Percentiles rank a stretch among this genome's conserved stretches.
Evolutionary conservation across 2,329 filamentous ascomycete species (phyloP).

Genomic region (Fusarium citri): DNA sequence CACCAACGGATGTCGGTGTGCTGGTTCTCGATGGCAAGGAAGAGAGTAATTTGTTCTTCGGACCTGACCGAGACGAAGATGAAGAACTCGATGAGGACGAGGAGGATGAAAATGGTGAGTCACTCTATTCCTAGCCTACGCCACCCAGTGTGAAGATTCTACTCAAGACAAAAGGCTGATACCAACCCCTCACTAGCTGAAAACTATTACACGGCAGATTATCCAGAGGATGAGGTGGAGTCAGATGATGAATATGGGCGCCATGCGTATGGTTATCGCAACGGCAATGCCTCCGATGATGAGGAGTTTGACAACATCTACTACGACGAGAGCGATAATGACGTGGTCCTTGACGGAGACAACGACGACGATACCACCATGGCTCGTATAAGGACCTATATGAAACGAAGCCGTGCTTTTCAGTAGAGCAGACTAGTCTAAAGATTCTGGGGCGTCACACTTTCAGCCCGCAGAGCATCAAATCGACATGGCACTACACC

Average conservation of each 20-base stretch:
- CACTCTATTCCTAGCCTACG: not conserved
- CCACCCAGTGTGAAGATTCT: slow-evolving; percentile 7
- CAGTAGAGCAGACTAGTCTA: slow-evolving; percentile 30
- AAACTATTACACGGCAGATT: slow-evolving; percentile 82
- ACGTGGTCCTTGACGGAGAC: slow-evolving; percentile 53
- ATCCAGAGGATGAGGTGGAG: slow-evolving; percentile 82
- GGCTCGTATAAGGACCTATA: slow-evolving; percentile 54
- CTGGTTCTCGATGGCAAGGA: slow-evolving; percentile 68
- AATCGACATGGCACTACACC: slow-evolving; percentile 9
- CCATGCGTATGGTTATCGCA: slow-evolving; percentile 67
- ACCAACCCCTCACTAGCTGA: slow-evolving; percentile 64
- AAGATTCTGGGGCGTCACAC: slow-evolving; percentile 32
- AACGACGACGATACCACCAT: slow-evolving; percentile 53
- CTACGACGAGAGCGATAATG: slow-evolving; percentile 53
- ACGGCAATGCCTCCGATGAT: slow-evolving; percentile 64
- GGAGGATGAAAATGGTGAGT: slow-evolving; percentile 73
- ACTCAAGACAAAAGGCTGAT: slow-evolving; percentile 25
- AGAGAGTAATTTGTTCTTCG: slow-evolving; percentile 71
- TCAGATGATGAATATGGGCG: slow-evolving; percentile 68
- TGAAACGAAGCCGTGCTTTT: slow-evolving; percentile 51
- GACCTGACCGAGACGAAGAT: slow-evolving; percentile 69
- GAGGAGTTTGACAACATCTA: slow-evolving; percentile 63
- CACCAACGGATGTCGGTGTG: slow-evolving; percentile 64
- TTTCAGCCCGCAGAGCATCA: slow-evolving; percentile 18
- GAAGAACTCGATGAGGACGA: slow-evolving; percentile 70